Percentiles rank a stretch among this genome's conserved stretches.
Conservation (phyloP, 305 asterid species). For the Ajuga reptans region DNA sequence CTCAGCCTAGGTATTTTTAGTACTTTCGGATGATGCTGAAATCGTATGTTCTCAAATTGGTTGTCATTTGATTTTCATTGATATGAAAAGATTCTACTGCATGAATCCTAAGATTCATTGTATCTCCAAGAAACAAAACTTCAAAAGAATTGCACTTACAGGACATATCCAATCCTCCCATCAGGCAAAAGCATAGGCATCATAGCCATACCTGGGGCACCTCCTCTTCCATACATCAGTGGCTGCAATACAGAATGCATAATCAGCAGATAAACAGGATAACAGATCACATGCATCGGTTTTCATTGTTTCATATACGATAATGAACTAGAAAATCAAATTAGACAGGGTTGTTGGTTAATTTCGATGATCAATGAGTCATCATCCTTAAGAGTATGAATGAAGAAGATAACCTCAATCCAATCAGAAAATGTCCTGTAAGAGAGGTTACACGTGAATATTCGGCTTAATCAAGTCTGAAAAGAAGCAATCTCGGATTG, state of each 20-base stretch:
- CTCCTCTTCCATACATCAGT: constrained; percentile 73
- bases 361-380: background rate
- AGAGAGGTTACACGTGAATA: background rate
- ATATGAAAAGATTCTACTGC: background rate
- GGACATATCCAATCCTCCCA: constrained; percentile 95
- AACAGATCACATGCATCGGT: background rate
- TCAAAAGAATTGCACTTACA: constrained; percentile 50
- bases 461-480: background rate
- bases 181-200: constrained; percentile 97
- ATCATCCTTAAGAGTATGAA: too few species aligned
- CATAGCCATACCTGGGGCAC: constrained; percentile 90
- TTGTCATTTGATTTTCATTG: background rate
- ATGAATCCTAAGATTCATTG: background rate
- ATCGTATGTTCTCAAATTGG: background rate
- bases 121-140: background rate
- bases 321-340: too few species aligned
- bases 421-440: background rate
- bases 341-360: too few species aligned
- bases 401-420: background rate
- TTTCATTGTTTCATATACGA: background rate
- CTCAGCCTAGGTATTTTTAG: background rate
- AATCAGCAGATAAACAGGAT: constrained; percentile 14
- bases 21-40: background rate
- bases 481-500: background rate
- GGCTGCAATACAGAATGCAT: constrained; percentile 43